Evolutionary conservation across 1,139 yeast genomes (phyloP).

Genomic region (Geotrichum candidum): DNA sequence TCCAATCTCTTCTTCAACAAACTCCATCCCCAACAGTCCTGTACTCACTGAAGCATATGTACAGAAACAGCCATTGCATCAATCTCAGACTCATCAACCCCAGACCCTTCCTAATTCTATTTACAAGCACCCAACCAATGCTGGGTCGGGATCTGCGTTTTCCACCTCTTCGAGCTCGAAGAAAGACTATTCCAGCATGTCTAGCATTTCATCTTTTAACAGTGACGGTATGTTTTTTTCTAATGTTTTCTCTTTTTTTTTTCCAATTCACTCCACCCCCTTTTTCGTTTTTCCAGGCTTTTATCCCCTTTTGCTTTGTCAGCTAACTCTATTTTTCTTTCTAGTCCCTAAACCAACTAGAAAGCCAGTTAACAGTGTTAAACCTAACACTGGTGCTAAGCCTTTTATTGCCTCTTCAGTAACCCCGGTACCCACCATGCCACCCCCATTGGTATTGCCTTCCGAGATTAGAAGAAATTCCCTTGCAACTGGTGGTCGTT

Average conservation of each 20-base stretch:
- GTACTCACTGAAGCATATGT: neutral
- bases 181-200: slow-evolving; percentile 8
- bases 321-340: slow-evolving; percentile 2
- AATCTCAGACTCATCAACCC: neutral
- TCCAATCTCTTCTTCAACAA: slow-evolving; percentile 6
- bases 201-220: slow-evolving; percentile 8
- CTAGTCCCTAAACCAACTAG: neutral
- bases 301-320: slow-evolving; percentile 9
- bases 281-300: neutral
- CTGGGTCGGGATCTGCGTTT: slow-evolving; percentile 11
- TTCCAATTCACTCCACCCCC: neutral
- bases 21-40: slow-evolving; percentile 10
- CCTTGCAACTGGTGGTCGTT: slow-evolving; percentile 17
- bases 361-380: neutral
- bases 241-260: neutral
- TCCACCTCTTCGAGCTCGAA: slow-evolving; percentile 10
- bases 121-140: slow-evolving; percentile 1
- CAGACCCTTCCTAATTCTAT: neutral
- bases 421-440: slow-evolving; percentile 15
- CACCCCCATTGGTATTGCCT: slow-evolving; percentile 28
- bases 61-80: neutral
- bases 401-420: slow-evolving; percentile 16
- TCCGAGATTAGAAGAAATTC: slow-evolving; percentile 30
- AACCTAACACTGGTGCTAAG: neutral
- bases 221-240: slow-evolving; percentile 10